Evolutionary conservation across 768 basidiomycete species (phyloP).

Genomic region (Rhizopogon vesiculosus): DNA sequence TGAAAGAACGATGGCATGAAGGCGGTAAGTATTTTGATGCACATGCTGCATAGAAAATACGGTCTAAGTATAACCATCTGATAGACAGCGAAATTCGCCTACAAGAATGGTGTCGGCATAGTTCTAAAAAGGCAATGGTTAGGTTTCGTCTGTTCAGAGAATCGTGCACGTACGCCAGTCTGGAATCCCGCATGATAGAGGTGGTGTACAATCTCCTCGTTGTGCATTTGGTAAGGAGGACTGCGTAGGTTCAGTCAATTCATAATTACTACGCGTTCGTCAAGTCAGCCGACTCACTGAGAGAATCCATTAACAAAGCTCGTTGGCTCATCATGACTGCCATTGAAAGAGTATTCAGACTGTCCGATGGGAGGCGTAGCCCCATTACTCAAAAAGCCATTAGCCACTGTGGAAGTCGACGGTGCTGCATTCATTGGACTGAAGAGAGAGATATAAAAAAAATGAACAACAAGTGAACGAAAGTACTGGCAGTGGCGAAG

Average conservation of each 20-base stretch:
- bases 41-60: constrained; percentile 49
- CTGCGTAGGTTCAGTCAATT: constrained; percentile 13
- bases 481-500: neutral
- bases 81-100: constrained; percentile 24
- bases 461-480: neutral
- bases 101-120: constrained; percentile 81
- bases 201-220: constrained; percentile 75
- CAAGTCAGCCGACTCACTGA: constrained; percentile 40
- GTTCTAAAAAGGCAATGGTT: constrained; percentile 43
- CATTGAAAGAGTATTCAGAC: constrained; percentile 34
- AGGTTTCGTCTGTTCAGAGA: constrained; percentile 6
- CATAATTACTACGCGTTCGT: constrained; percentile 5
- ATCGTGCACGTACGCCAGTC: constrained; percentile 58
- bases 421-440: constrained; percentile 19
- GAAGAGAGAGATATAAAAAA: neutral
- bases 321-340: constrained; percentile 21
- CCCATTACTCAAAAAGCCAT: constrained; percentile 46
- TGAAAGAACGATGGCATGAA: constrained; percentile 83
- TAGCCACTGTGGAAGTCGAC: constrained; percentile 29
- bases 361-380: constrained; percentile 31
- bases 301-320: constrained; percentile 55
- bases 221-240: constrained; percentile 56
- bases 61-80: constrained; percentile 5
- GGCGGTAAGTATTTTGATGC: constrained; percentile 66
- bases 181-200: constrained; percentile 79